These are phyloP conservation scores for Leccinum fallax DNA, from an alignment of 1,284 basidiomycete species.

Conservation along the genomic window DNA sequence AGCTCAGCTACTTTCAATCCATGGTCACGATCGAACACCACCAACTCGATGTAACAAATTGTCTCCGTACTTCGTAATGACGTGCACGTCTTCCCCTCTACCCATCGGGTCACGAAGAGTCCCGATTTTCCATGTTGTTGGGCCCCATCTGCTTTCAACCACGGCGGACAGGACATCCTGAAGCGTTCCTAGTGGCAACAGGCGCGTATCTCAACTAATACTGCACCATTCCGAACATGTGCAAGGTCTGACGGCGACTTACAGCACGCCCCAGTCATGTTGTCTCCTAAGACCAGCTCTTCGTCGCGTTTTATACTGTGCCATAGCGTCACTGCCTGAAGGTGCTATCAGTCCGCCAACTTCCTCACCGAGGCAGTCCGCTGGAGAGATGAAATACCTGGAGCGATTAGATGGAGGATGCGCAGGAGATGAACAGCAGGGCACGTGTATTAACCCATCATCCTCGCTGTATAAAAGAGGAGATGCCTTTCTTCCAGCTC, in stretches of 20 bases:
- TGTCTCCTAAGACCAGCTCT: not conserved
- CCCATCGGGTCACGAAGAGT: not conserved
- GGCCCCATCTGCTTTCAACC: not conserved
- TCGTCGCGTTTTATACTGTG: not conserved
- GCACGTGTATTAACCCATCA: slow-evolving; percentile 8
- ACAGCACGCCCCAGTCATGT: not conserved
- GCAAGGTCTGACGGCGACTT: not conserved
- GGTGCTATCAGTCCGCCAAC: not conserved
- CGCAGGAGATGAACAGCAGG: not conserved
- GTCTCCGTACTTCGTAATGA: not conserved
- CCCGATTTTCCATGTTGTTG: not conserved
- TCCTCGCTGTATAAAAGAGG: slow-evolving; percentile 22
- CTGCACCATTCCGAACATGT: not conserved
- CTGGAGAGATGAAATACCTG: slow-evolving; percentile 5
- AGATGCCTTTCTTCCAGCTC: not conserved
- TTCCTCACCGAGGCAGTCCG: slow-evolving; percentile 3
- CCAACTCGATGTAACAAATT: not conserved
- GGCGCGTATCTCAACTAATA: not conserved
- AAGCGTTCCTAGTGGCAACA: not conserved
- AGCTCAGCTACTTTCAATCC: not conserved
- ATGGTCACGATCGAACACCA: not conserved
- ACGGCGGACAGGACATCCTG: not conserved
- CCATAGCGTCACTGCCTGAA: not conserved
- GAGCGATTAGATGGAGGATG: not conserved
- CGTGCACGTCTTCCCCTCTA: not conserved